These are phyloP conservation scores for Moricandia moricandioides DNA, from an alignment of 345 rosid genomes.

Conservation along the genomic window DNA sequence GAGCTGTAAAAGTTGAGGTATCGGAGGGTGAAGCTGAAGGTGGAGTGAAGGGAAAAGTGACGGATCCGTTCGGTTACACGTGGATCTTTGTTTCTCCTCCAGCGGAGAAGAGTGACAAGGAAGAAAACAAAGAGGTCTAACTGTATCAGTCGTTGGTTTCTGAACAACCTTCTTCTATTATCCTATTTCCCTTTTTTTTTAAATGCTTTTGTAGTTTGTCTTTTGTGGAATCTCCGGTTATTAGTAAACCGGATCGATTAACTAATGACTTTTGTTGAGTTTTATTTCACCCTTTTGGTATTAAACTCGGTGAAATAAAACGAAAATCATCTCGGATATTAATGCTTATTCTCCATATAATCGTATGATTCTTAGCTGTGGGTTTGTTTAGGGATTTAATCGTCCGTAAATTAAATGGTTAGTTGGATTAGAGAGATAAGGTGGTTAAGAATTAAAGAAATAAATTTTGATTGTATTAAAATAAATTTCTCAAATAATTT, in stretches of 20 bases:
- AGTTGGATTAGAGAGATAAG: background rate
- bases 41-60: conserved; percentile 61
- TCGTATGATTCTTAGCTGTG: background rate
- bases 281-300: conserved; percentile 23
- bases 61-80: conserved; percentile 76
- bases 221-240: conserved; percentile 19
- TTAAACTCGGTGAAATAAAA: background rate
- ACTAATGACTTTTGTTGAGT: conserved; percentile 18
- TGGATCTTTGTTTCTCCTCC: conserved; percentile 69
- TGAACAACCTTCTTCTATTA: background rate
- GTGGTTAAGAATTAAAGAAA: background rate
- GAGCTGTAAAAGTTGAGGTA: conserved; percentile 54
- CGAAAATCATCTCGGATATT: background rate
- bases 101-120: conserved; percentile 28
- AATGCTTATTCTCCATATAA: background rate
- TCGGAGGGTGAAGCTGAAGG: conserved; percentile 43
- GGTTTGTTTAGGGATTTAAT: background rate
- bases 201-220: conserved; percentile 11
- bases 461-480: background rate
- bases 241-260: conserved; percentile 15
- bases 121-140: conserved; percentile 41
- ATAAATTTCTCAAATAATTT: too few relatives aligned
- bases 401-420: background rate
- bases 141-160: conserved; percentile 20
- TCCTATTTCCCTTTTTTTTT: background rate